These are phyloP conservation scores for Rubia peregrina DNA, from an alignment of 305 asterid species.

Conservation along the genomic window DNA sequence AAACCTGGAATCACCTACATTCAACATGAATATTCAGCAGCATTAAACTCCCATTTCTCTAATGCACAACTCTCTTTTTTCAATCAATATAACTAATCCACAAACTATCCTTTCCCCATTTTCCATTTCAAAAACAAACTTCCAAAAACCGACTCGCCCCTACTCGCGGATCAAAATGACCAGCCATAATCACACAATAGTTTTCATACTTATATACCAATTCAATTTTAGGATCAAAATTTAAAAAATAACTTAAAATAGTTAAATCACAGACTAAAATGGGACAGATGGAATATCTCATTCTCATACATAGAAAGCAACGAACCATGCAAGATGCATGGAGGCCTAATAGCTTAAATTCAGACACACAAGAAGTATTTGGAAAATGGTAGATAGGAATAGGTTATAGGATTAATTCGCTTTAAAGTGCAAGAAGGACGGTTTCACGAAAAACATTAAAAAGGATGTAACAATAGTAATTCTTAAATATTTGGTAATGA, in stretches of 20 bases:
- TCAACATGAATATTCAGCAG: neutral
- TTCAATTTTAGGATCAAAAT: too few species aligned
- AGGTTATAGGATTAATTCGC: neutral
- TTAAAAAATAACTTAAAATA: too few species aligned
- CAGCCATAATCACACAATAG: too few species aligned
- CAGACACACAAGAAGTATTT: neutral
- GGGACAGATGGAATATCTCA: too few species aligned
- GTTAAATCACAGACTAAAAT: too few species aligned
- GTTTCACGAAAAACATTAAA: neutral
- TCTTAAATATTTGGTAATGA: neutral
- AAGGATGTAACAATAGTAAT: neutral
- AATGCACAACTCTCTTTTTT: neutral
- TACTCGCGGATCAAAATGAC: too few species aligned
- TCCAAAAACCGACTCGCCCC: neutral
- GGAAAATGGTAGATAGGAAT: neutral
- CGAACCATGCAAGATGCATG: neutral
- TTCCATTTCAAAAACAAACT: neutral
- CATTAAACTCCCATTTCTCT: neutral
- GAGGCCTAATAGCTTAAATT: too few species aligned
- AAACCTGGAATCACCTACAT: slow-evolving; percentile 77
- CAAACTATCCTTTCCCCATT: neutral
- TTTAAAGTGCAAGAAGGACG: slow-evolving; percentile 1
- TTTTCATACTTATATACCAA: too few species aligned
- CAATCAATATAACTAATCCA: too few species aligned
- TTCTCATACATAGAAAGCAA: neutral